Conservation (phyloP, 345 rosid genomes). For the Linum tenue region DNA sequence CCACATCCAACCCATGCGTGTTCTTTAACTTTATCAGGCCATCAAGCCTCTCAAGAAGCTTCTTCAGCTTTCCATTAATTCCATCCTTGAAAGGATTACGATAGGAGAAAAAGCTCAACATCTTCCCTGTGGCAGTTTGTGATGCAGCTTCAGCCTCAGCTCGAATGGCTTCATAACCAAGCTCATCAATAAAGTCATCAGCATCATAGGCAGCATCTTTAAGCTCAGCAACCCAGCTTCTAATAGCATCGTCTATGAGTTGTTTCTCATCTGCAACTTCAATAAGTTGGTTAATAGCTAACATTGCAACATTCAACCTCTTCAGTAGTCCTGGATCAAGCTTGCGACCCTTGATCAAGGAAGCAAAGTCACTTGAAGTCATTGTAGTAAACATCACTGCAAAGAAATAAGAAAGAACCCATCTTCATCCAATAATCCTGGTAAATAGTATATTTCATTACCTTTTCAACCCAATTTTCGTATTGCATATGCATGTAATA, state of each 20-base stretch:
- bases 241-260: neutral
- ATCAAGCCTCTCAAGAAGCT: neutral
- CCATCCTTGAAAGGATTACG: neutral
- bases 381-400: neutral
- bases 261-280: slow-evolving; percentile 4
- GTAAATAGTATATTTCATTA: neutral
- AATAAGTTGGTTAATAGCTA: neutral
- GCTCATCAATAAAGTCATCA: slow-evolving; percentile 3
- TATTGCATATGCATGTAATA: neutral
- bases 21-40: neutral
- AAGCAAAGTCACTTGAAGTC: neutral
- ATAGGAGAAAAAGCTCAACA: neutral
- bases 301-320: neutral
- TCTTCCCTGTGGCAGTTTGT: neutral
- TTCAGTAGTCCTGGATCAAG: neutral
- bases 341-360: neutral
- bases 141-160: neutral
- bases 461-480: neutral
- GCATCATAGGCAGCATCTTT: slow-evolving; percentile 1
- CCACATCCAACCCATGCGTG: neutral
- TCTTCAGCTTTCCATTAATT: neutral
- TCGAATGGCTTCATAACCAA: neutral
- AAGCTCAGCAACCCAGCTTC: neutral
- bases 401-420: neutral
- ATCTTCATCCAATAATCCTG: neutral